Conservation (phyloP, 2,329 filamentous ascomycete species). For the Ophiostoma himal-ulmi region DNA sequence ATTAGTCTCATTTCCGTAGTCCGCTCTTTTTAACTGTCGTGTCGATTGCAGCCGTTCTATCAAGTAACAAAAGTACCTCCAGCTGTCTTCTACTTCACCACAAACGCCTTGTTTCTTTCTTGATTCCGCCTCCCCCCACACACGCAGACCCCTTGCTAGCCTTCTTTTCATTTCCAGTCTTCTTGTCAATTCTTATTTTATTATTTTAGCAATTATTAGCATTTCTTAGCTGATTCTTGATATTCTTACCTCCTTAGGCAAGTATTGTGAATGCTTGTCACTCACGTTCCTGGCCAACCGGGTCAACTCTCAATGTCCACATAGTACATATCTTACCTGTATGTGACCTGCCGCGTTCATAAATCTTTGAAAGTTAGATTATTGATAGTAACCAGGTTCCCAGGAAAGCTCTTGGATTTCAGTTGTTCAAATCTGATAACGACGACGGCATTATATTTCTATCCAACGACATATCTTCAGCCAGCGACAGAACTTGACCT, state of each 20-base stretch:
- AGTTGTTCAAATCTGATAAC: not conserved
- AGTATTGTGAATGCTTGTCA: conserved; percentile 11
- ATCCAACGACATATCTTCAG: not conserved
- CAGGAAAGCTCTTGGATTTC: not conserved
- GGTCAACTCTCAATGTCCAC: not conserved
- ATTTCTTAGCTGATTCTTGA: not conserved
- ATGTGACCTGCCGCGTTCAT: not conserved
- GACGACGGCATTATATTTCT: not conserved
- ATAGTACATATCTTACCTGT: not conserved
- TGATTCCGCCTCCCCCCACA: not conserved
- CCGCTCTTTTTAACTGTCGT: not conserved
- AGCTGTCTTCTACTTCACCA: not conserved
- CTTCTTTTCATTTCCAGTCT: not conserved
- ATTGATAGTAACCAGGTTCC: not conserved
- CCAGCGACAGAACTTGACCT: not conserved
- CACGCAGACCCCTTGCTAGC: conserved; percentile 3
- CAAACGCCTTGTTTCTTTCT: not conserved
- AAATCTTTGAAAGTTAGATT: not conserved
- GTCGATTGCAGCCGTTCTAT: not conserved
- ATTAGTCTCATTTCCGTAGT: not conserved
- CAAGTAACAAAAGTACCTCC: too few relatives aligned
- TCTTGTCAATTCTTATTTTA: not conserved
- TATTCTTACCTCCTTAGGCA: not conserved
- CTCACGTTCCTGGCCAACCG: not conserved
- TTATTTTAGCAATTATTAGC: not conserved